Conservation (phyloP, 345 rosid species). For the Abelmoschus esculentus region DNA sequence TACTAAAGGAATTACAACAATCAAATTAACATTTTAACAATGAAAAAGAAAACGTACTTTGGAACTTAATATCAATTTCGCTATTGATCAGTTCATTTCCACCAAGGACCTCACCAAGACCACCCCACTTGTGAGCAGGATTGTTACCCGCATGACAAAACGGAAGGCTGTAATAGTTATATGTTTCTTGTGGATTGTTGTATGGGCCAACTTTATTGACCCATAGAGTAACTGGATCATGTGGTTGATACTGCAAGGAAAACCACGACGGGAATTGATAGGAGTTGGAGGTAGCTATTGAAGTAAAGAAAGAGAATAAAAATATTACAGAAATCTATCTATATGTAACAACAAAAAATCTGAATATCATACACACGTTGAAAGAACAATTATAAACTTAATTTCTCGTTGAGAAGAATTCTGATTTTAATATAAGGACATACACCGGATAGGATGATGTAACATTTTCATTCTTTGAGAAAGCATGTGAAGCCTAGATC, state of each 20-base stretch:
- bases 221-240: conserved; percentile 85
- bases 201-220: conserved; percentile 99
- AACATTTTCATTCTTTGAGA: background rate
- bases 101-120: conserved; percentile 99
- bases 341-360: background rate
- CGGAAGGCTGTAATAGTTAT: conserved; percentile 97
- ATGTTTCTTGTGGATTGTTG: conserved; percentile 98
- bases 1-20: conserved; percentile 1
- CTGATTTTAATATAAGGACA: background rate
- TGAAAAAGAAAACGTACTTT: conserved; percentile 45
- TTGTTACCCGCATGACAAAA: conserved; percentile 65
- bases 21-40: conserved; percentile 4
- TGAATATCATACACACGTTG: background rate
- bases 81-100: conserved; percentile 99
- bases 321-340: background rate
- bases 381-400: background rate
- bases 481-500: background rate
- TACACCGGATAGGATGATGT: background rate
- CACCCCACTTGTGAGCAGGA: conserved; percentile 96
- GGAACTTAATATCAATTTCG: conserved; percentile 69
- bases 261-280: conserved; percentile 4
- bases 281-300: background rate
- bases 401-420: background rate
- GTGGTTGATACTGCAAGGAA: conserved; percentile 61
- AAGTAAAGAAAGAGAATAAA: background rate